These are phyloP conservation scores for Omphalotus olearius DNA, from an alignment of 1,284 basidiomycete species.

Conservation along the genomic window DNA sequence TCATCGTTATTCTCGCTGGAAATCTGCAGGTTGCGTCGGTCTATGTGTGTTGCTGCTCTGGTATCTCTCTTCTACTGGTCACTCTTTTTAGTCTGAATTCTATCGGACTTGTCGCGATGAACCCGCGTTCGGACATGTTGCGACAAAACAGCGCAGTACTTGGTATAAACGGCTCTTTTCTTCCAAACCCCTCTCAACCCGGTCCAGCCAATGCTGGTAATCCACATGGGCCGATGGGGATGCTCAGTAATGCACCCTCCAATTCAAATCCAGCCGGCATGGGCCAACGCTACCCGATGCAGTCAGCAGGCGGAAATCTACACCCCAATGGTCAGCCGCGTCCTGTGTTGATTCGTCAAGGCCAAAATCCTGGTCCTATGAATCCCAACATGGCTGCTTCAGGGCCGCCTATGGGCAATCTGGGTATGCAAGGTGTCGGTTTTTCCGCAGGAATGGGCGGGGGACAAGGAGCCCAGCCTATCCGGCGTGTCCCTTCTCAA, in stretches of 20 bases:
- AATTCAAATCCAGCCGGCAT: constrained; percentile 16
- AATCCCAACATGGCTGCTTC: constrained; percentile 28
- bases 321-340: constrained; percentile 16
- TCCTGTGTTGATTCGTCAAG: constrained; percentile 24
- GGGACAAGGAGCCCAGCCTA: constrained; percentile 25
- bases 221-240: constrained; percentile 34
- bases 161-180: constrained; percentile 24
- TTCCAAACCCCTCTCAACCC: constrained; percentile 34
- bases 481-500: constrained; percentile 52
- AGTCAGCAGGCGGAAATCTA: background rate
- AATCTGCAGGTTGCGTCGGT: background rate
- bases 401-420: background rate
- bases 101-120: constrained; percentile 21
- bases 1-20: no score
- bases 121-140: constrained; percentile 42
- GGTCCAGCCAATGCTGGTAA: constrained; percentile 28
- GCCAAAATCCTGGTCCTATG: constrained; percentile 36
- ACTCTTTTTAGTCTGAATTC: background rate
- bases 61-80: constrained; percentile 13
- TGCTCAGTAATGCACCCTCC: constrained; percentile 25
- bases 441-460: constrained; percentile 29
- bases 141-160: constrained; percentile 29
- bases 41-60: constrained; percentile 22
- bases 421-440: background rate
- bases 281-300: background rate